Percentiles rank a stretch among this genome's conserved stretches.
These are phyloP conservation scores for Cyberlindnera bimundalis DNA, from an alignment of 805 yeast species.

Conservation along the genomic window DNA sequence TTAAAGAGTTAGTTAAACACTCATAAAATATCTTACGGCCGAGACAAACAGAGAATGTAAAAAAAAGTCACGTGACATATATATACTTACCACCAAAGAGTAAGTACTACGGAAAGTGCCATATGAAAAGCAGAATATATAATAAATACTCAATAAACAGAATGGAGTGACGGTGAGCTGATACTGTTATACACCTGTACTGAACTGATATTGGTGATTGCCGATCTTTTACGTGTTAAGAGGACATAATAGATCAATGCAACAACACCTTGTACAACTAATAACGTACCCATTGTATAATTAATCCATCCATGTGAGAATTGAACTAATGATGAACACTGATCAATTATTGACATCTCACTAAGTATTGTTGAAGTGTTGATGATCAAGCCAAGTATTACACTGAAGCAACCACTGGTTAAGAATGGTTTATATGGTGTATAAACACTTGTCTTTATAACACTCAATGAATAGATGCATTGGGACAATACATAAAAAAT, in stretches of 20 bases:
- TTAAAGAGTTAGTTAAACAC: neutral
- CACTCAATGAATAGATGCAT: conserved; percentile 50
- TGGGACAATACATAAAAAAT: conserved; percentile 28
- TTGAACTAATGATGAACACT: conserved; percentile 3
- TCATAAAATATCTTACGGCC: too few species aligned
- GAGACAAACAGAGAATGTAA: too few species aligned
- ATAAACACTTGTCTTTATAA: conserved; percentile 81
- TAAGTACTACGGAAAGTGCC: too few species aligned
- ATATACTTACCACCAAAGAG: too few species aligned
- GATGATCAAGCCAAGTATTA: conserved; percentile 27
- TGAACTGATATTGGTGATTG: neutral
- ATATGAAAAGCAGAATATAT: neutral
- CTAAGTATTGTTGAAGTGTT: neutral
- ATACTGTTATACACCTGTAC: conserved; percentile 19
- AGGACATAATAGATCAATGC: neutral
- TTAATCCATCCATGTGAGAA: neutral
- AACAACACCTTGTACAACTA: conserved; percentile 2
- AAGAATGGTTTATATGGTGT: conserved; percentile 87
- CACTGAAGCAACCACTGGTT: conserved; percentile 50
- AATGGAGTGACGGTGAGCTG: conserved; percentile 14
- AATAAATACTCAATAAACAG: conserved; percentile 4
- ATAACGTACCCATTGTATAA: neutral
- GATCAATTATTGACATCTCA: neutral
- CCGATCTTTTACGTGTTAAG: neutral
- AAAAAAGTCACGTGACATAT: too few species aligned